Evolutionary conservation across 352 stramenopile species (phyloP).

Genomic region (Phytopythium boreale): DNA sequence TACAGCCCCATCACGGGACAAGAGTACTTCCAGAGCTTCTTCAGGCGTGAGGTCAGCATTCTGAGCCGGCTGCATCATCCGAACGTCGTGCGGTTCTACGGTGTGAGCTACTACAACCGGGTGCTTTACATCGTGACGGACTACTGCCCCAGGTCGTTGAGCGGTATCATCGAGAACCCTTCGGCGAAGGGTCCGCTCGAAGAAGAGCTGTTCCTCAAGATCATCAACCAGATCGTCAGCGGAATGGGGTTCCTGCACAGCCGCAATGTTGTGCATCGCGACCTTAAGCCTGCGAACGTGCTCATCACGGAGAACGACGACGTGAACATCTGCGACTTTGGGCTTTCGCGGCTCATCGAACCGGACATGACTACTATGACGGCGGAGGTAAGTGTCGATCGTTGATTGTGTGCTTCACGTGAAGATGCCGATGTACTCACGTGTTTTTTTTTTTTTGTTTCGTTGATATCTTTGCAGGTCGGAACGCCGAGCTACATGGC

Average conservation of each 20-base stretch:
- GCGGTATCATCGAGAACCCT: constrained; percentile 79
- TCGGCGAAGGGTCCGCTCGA: constrained; percentile 61
- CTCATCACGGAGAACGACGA: constrained; percentile 89
- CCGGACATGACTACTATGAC: constrained; percentile 86
- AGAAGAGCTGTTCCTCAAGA: constrained; percentile 74
- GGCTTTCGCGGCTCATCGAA: constrained; percentile 85
- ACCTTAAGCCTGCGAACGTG: constrained; percentile 95
- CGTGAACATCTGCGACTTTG: constrained; percentile 95
- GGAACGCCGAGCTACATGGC: constrained; percentile 90
- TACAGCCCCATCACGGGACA: constrained; percentile 85
- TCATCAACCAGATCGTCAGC: constrained; percentile 88
- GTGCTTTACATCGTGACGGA: constrained; percentile 91
- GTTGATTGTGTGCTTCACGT: neutral
- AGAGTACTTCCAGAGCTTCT: constrained; percentile 91
- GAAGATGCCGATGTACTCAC: neutral
- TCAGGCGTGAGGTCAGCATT: constrained; percentile 85
- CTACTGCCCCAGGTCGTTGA: constrained; percentile 83
- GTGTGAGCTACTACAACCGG: constrained; percentile 89
- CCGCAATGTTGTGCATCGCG: constrained; percentile 80
- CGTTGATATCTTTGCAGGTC: constrained; percentile 30
- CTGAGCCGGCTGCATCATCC: constrained; percentile 85
- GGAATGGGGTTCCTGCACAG: constrained; percentile 91
- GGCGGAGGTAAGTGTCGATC: constrained; percentile 36
- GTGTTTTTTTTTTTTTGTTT: neutral
- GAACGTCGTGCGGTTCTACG: constrained; percentile 89